Conservation (phyloP, 768 basidiomycete genomes). For the Termitomyces sp. region DNA sequence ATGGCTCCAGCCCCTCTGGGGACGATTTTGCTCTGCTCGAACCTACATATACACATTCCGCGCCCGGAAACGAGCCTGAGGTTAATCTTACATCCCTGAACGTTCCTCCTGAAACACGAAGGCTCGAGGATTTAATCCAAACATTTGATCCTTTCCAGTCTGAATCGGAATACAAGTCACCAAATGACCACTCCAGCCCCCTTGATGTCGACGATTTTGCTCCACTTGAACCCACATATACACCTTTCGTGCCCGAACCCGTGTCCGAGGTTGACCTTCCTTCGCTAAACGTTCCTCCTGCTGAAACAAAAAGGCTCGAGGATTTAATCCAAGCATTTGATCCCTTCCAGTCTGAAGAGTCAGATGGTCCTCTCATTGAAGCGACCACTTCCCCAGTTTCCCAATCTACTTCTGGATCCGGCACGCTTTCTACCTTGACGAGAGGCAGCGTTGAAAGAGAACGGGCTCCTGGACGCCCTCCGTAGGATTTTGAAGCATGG, state of each 20-base stretch:
- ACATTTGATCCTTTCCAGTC: conserved; percentile 1
- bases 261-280: background rate
- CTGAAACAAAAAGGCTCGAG: background rate
- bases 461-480: background rate
- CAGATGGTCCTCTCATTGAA: background rate
- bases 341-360: background rate
- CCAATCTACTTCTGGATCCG: background rate
- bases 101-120: background rate
- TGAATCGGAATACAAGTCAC: no score
- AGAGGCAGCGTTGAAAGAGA: no score
- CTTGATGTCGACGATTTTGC: background rate
- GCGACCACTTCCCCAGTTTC: background rate
- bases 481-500: background rate
- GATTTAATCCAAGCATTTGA: background rate
- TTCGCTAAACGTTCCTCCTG: no score
- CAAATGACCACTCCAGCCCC: background rate
- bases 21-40: background rate
- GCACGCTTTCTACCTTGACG: background rate
- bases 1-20: no score
- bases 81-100: background rate
- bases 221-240: background rate
- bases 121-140: background rate
- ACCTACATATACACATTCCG: background rate
- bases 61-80: background rate
- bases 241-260: background rate